These are phyloP conservation scores for Kazachstania kunashirensis DNA, from an alignment of 805 yeast species.

Conservation along the genomic window DNA sequence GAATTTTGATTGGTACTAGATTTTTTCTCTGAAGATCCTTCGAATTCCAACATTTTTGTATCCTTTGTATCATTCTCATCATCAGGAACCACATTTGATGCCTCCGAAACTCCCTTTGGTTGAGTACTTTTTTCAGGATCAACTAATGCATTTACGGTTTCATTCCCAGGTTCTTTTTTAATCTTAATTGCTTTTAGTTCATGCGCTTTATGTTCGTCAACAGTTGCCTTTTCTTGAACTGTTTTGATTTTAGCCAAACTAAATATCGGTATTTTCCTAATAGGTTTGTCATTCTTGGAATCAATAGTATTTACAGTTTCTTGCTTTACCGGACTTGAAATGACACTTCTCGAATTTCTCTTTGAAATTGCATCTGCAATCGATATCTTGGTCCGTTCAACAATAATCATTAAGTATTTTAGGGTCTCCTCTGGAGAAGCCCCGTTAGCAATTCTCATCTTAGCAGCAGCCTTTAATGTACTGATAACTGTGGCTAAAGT, in stretches of 20 bases:
- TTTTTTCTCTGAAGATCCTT: neutral
- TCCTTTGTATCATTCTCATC: neutral
- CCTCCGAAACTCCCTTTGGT: neutral
- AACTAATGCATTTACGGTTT: neutral
- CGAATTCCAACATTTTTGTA: neutral
- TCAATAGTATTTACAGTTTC: no score
- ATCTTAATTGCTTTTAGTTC: neutral
- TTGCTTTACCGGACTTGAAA: no score
- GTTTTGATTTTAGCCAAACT: constrained; percentile 14
- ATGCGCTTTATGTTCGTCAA: neutral
- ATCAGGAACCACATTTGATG: neutral
- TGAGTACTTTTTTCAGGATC: neutral
- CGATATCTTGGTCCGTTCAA: constrained; percentile 25
- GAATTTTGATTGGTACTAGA: no score
- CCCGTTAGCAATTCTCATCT: constrained; percentile 27
- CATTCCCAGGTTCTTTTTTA: neutral
- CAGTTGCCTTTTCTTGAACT: constrained; percentile 5
- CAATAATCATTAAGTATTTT: constrained; percentile 21
- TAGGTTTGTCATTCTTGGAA: neutral
- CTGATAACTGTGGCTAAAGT: constrained; percentile 25
- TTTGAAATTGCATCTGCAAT: constrained; percentile 11
- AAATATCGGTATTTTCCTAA: constrained; percentile 19
- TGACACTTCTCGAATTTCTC: constrained; percentile 1
- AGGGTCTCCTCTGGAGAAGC: constrained; percentile 27
- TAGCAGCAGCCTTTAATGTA: constrained; percentile 29